Base-by-base conservation (phyloP, 805 yeast species). In the Wickerhamiella parazyma region DNA sequence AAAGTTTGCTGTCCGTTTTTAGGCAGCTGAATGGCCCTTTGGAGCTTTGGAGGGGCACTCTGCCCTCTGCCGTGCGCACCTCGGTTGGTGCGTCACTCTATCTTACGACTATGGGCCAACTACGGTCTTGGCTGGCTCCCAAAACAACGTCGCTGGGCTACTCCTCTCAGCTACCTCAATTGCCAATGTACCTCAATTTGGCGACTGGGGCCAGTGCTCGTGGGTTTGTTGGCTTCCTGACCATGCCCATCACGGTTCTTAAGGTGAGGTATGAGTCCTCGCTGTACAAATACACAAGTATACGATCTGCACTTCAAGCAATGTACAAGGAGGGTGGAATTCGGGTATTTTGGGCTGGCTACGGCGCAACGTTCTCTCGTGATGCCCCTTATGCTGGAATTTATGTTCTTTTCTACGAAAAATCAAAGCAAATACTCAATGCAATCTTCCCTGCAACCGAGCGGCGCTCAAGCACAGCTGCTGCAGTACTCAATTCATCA, bases 371-470 rank as follows among this genome's bases (percentile, higher is more conserved):
- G 0, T 71, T 80, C 48, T 71, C 83, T 10, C 65, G 98, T 49
- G 98, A 91, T 62, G 93, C 95, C 19, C 98, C 98, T 0, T 83
- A 91, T 59, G 96, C 98, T 6, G 98, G 98, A 0, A 57, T 91
- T 3, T 89, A 91, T 55, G 85, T 91, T 22, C 62, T 86, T 29
- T 72, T 86, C 49, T 89, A 89, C 60, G 96, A 89, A 56, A 70
- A 77, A 46, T 68, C 77, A 43, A 86, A 86, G 56, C 68, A 66
- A 8, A 34, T 68, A 4, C 45, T 78, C 6, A 85, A 89, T 4
- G 50, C 31, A 8, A 12, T 68, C 8, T 40, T 66, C 31, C 62
- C 65, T 4, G 38, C 51, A 2, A 34, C 45, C 33, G 37, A 25
- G 48, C 9, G 25, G 25, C 48, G 52, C 14, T 41, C 57, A 2